A percentile compares a stretch with the other conserved stretches of the same genome.
Conservation (phyloP, 106 monocot genomes). For the Dioscorea zingiberensis region DNA sequence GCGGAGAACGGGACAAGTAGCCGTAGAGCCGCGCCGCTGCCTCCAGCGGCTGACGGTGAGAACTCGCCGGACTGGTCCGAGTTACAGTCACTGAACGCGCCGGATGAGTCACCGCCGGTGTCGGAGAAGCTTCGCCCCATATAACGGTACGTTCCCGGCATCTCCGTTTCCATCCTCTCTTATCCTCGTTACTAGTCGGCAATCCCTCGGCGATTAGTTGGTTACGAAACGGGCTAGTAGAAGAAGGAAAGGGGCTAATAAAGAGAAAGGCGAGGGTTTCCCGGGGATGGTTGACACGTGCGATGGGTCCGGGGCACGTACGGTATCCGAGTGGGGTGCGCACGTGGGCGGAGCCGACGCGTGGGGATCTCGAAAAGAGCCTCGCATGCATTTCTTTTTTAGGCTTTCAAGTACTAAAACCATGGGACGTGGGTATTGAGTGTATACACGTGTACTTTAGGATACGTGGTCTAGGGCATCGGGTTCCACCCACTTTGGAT, state of each 20-base stretch:
- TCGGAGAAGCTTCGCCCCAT: slow-evolving; percentile 36
- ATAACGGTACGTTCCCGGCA: slow-evolving; percentile 11
- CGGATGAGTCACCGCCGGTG: slow-evolving; percentile 41
- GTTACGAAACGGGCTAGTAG: background rate
- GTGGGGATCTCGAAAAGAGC: too few relatives aligned
- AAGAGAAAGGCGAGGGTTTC: background rate
- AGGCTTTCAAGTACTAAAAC: too few relatives aligned
- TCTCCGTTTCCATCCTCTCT: slow-evolving; percentile 15
- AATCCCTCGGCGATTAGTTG: background rate
- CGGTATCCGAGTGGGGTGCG: background rate
- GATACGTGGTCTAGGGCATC: too few relatives aligned
- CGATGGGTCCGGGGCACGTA: background rate
- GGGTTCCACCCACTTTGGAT: too few relatives aligned
- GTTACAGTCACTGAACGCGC: slow-evolving; percentile 73
- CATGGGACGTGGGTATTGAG: too few relatives aligned
- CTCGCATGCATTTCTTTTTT: too few relatives aligned
- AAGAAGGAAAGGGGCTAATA: background rate
- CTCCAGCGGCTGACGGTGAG: slow-evolving; percentile 8
- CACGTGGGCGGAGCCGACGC: too few relatives aligned
- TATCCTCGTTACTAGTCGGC: background rate
- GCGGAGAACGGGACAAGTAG: slow-evolving; percentile 37
- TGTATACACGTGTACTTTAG: too few relatives aligned
- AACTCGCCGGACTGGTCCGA: slow-evolving; percentile 72
- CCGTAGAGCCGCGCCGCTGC: slow-evolving; percentile 17
- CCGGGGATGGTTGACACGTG: slow-evolving; percentile 15